These are phyloP conservation scores for Aspergillus fumigatiaffinis DNA, from an alignment of 2,329 filamentous ascomycete genomes.

Conservation along the genomic window DNA sequence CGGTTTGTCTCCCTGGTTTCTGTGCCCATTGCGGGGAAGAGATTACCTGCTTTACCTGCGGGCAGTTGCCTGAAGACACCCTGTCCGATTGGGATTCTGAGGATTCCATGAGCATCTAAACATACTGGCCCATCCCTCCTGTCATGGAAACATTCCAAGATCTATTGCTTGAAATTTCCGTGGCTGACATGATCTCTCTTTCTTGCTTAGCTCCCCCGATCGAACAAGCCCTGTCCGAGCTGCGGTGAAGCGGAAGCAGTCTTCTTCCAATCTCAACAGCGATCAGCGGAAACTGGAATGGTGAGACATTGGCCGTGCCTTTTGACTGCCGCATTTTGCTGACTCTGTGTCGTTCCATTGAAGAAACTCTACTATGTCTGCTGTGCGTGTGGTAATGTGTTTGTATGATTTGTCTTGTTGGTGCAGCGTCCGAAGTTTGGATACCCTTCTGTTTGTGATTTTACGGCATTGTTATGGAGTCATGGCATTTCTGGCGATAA, in stretches of 20 bases:
- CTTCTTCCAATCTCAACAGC: slow-evolving; percentile 98
- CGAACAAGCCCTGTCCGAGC: slow-evolving; percentile 77
- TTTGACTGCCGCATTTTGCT: slow-evolving; percentile 7
- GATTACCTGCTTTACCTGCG: slow-evolving; percentile 53
- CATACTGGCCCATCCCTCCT: background rate
- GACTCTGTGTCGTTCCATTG: slow-evolving; percentile 4
- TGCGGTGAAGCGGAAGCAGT: slow-evolving; percentile 89
- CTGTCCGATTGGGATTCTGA: slow-evolving; percentile 14
- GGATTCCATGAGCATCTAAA: slow-evolving; percentile 9
- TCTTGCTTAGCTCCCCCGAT: slow-evolving; percentile 72
- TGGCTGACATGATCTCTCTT: slow-evolving; percentile 29
- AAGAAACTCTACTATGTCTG: slow-evolving; percentile 94
- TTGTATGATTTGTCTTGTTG: slow-evolving; percentile 39
- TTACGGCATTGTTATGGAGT: slow-evolving; percentile 20
- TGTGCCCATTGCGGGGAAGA: slow-evolving; percentile 58
- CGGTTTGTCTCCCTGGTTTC: slow-evolving; percentile 70
- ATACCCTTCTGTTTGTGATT: slow-evolving; percentile 28
- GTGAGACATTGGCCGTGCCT: slow-evolving; percentile 52
- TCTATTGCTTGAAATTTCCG: slow-evolving; percentile 13
- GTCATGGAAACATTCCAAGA: slow-evolving; percentile 8
- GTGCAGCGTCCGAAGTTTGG: slow-evolving; percentile 13
- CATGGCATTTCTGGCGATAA: slow-evolving; percentile 13
- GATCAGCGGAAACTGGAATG: slow-evolving; percentile 97
- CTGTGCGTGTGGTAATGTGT: slow-evolving; percentile 88
- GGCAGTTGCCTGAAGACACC: slow-evolving; percentile 28